These are phyloP conservation scores for Nicotiana obtusifolia DNA, from an alignment of 257 asterid genomes.

Conservation along the genomic window DNA sequence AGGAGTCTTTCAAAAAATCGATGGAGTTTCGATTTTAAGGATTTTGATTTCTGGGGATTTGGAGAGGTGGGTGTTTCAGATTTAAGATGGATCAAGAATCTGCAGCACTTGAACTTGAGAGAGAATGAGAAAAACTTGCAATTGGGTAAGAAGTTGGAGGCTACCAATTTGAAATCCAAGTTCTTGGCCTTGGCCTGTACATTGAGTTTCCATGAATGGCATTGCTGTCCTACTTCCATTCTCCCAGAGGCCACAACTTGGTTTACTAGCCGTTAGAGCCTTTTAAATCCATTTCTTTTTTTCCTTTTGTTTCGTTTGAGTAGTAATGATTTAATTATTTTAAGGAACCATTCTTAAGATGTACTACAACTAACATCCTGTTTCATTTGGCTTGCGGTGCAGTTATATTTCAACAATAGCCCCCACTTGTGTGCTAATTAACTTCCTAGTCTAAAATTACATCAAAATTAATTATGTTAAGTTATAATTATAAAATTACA, in stretches of 20 bases:
- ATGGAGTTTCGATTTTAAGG: slow-evolving; percentile 20
- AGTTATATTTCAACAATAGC: too few species aligned
- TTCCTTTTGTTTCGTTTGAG: neutral
- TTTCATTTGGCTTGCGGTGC: too few species aligned
- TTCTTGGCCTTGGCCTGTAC: slow-evolving; percentile 31
- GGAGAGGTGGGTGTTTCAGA: slow-evolving; percentile 14
- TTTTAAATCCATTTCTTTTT: neutral
- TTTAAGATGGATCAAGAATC: neutral
- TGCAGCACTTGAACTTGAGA: slow-evolving; percentile 24
- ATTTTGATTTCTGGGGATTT: slow-evolving; percentile 8
- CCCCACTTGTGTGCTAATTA: too few species aligned
- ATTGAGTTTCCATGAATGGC: slow-evolving; percentile 32
- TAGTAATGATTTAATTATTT: too few species aligned
- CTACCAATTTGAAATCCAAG: slow-evolving; percentile 27
- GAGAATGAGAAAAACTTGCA: slow-evolving; percentile 23
- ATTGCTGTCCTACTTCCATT: neutral
- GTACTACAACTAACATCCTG: too few species aligned
- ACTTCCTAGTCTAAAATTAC: too few species aligned
- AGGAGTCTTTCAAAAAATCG: slow-evolving; percentile 5
- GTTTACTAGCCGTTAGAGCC: neutral
- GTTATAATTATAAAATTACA: too few species aligned
- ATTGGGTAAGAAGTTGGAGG: slow-evolving; percentile 19
- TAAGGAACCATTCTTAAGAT: too few species aligned
- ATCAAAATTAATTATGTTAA: too few species aligned
- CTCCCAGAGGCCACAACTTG: neutral